A percentile compares a stretch with the other conserved stretches of the same genome.
These are phyloP conservation scores for Coemansia sp. DNA, from an alignment of 192 early-diverging fungal genomes.

Conservation along the genomic window DNA sequence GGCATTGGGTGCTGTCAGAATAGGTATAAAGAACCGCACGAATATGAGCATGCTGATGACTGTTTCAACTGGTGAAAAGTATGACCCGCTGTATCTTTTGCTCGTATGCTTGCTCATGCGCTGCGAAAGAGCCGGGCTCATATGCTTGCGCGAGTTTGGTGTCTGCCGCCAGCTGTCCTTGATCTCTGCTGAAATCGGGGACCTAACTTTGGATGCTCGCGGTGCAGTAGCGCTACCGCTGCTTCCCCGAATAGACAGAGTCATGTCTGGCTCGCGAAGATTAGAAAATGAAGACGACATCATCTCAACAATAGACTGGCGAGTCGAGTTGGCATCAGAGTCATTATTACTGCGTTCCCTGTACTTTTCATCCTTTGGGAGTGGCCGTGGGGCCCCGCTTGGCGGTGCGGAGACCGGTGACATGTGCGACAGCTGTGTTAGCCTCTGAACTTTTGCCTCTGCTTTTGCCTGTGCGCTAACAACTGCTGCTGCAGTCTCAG, in stretches of 20 bases:
- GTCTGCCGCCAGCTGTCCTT: constrained; percentile 38
- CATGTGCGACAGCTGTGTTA: not conserved
- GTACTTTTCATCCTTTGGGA: not conserved
- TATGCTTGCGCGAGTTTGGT: constrained; percentile 29
- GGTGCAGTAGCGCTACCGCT: constrained; percentile 2
- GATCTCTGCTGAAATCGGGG: constrained; percentile 18
- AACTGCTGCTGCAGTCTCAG: constrained; percentile 8
- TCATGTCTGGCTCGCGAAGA: constrained; percentile 15
- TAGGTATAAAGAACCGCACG: constrained; percentile 92
- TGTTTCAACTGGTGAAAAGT: constrained; percentile 62
- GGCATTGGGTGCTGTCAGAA: constrained; percentile 87
- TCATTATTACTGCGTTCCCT: constrained; percentile 4
- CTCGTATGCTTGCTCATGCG: constrained; percentile 35
- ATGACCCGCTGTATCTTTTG: constrained; percentile 42
- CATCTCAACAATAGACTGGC: constrained; percentile 18
- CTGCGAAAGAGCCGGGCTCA: constrained; percentile 23
- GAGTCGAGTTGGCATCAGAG: constrained; percentile 5
- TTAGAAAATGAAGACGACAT: constrained; percentile 25
- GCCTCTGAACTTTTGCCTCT: not conserved
- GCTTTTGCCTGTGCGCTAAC: not conserved
- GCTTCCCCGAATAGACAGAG: constrained; percentile 11
- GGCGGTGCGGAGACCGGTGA: not conserved
- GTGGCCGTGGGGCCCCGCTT: not conserved
- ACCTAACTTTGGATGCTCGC: constrained; percentile 9
- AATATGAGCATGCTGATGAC: constrained; percentile 83